These are phyloP conservation scores for Nematodospora valgi DNA, from an alignment of 805 yeast genomes.

Conservation along the genomic window DNA sequence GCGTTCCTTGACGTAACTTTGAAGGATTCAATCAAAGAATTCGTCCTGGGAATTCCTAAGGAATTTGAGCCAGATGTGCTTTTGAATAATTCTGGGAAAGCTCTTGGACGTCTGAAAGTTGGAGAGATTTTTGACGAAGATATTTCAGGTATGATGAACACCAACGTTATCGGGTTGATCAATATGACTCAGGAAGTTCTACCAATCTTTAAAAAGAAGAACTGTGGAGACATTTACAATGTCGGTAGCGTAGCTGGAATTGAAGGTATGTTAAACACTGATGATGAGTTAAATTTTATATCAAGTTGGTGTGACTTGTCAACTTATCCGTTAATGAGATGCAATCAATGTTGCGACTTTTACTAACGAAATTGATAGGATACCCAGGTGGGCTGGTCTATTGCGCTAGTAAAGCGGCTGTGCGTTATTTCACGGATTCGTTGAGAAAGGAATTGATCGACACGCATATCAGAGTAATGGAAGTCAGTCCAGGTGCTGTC, in stretches of 20 bases:
- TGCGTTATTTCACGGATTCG: slow-evolving; percentile 28
- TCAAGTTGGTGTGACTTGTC: no score
- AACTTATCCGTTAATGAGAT: no score
- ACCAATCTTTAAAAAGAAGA: slow-evolving; percentile 32
- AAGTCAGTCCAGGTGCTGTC: slow-evolving; percentile 41
- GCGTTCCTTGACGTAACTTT: slow-evolving; percentile 31
- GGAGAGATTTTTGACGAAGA: slow-evolving; percentile 30
- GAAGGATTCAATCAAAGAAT: slow-evolving; percentile 23
- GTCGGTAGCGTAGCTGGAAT: slow-evolving; percentile 38
- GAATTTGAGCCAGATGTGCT: slow-evolving; percentile 38
- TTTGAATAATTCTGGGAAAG: slow-evolving; percentile 40
- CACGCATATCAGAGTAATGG: slow-evolving; percentile 35
- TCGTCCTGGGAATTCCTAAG: slow-evolving; percentile 25
- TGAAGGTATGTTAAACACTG: no score
- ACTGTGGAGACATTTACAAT: slow-evolving; percentile 35
- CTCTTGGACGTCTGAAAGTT: slow-evolving; percentile 30
- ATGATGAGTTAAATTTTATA: no score
- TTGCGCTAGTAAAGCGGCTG: slow-evolving; percentile 39
- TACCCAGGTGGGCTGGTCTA: slow-evolving; percentile 38
- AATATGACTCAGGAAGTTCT: slow-evolving; percentile 35
- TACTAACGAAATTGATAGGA: no score
- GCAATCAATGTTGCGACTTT: no score
- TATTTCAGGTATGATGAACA: slow-evolving; percentile 33
- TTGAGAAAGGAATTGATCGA: slow-evolving; percentile 36
- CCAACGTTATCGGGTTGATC: slow-evolving; percentile 36